phyloP scores from a whole-genome alignment of 352 stramenopile species.

The Phytophthora pluvialis region DNA sequence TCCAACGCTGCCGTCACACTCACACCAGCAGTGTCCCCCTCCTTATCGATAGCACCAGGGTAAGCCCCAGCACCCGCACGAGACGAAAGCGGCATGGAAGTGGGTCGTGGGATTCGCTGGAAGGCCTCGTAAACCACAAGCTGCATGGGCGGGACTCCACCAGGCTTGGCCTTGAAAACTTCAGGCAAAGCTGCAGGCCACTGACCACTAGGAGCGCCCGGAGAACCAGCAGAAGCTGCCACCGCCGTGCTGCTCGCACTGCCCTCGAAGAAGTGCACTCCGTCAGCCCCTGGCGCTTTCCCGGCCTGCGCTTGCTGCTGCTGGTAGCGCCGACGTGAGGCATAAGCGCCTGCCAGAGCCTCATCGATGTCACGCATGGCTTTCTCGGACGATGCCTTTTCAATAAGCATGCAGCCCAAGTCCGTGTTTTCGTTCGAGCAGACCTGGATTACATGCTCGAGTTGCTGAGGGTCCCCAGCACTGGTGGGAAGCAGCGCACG shows the following conservation, averaged over 20 bases:
- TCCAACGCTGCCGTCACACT: slow-evolving; percentile 77
- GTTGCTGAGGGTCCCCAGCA: slow-evolving; percentile 89
- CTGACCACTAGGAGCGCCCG: slow-evolving; percentile 48
- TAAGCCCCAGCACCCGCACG: slow-evolving; percentile 46
- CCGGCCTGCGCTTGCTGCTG: slow-evolving; percentile 85
- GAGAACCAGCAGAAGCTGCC: slow-evolving; percentile 41
- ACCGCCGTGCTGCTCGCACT: slow-evolving; percentile 41
- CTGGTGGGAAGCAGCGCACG: slow-evolving; percentile 91
- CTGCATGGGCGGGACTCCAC: slow-evolving; percentile 92
- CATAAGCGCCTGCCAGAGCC: slow-evolving; percentile 88
- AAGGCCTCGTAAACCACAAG: slow-evolving; percentile 99
- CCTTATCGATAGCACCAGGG: slow-evolving; percentile 52
- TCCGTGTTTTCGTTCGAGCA: slow-evolving; percentile 99
- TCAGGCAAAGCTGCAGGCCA: slow-evolving; percentile 90
- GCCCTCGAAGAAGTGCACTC: slow-evolving; percentile 83
- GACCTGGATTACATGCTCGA: slow-evolving; percentile 98
- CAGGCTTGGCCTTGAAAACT: slow-evolving; percentile 93
- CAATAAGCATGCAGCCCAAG: slow-evolving; percentile 98
- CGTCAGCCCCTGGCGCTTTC: slow-evolving; percentile 61
- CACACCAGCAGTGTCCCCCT: slow-evolving; percentile 55
- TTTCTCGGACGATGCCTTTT: slow-evolving; percentile 99
- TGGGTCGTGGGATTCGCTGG: slow-evolving; percentile 93
- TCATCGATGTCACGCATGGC: slow-evolving; percentile 98
- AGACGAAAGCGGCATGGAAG: slow-evolving; percentile 83
- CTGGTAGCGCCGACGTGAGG: slow-evolving; percentile 82